phyloP scores from a whole-genome alignment of 352 stramenopile genomes.

The Blastocystis sp. region DNA sequence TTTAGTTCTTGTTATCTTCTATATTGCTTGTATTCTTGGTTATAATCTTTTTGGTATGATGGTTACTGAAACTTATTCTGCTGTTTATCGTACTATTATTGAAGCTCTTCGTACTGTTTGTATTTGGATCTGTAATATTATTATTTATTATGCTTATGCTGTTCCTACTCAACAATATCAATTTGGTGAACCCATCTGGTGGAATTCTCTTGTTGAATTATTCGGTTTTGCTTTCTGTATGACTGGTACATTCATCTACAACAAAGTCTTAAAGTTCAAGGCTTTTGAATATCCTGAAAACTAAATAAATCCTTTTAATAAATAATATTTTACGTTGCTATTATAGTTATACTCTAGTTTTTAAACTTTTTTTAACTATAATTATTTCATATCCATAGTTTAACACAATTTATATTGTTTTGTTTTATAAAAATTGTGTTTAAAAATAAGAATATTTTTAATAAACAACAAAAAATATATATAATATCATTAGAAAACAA shows the following conservation, averaged over 20 bases:
- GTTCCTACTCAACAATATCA: slow-evolving; percentile 24
- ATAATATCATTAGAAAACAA: no score
- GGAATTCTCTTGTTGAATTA: slow-evolving; percentile 37
- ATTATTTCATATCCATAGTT: no score
- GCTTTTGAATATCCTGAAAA: slow-evolving; percentile 39
- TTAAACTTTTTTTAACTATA: no score
- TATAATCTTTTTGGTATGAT: slow-evolving; percentile 45
- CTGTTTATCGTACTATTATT: slow-evolving; percentile 42
- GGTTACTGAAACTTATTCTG: slow-evolving; percentile 42
- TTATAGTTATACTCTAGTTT: no score
- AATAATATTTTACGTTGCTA: no score
- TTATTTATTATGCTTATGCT: slow-evolving; percentile 38
- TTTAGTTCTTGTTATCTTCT: slow-evolving; percentile 41
- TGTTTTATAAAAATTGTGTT: no score
- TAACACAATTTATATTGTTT: no score
- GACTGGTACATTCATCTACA: slow-evolving; percentile 42
- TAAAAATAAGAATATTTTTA: no score
- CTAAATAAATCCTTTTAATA: slow-evolving; percentile 6
- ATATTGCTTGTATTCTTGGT: slow-evolving; percentile 44
- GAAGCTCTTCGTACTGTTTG: slow-evolving; percentile 41
- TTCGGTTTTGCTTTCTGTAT: slow-evolving; percentile 40
- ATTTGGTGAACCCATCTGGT: slow-evolving; percentile 37
- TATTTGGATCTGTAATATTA: slow-evolving; percentile 40
- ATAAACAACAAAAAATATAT: no score
- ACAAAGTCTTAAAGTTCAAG: slow-evolving; percentile 40